Evolutionary conservation across 2,329 filamentous ascomycete species (phyloP), one percentile per base, ranked within the genome.

Genomic region (Diaporthe vaccinii): DNA sequence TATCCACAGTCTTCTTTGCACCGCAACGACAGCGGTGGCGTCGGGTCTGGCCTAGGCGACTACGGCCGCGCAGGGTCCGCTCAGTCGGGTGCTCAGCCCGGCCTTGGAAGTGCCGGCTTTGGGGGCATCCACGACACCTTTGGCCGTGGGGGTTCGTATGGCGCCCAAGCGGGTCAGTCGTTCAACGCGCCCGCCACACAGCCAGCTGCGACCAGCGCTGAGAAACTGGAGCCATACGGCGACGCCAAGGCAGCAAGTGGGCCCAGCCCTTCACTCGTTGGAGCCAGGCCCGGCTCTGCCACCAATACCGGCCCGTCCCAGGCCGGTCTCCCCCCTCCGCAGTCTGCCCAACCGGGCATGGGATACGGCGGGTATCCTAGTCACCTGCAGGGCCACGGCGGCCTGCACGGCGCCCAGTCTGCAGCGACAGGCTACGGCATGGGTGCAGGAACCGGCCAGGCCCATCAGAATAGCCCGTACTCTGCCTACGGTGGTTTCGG

Each of bases 221-320:
- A 91, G 76, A 90, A 91, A 41, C 80, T 91, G 82, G 91, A 91
- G 86, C 88, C 89, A 0, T 91, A 90, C 75, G 88, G 88, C 68
- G 90, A 91, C 28, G 81, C 85, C 79, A 91, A 91, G 86, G 80
- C 85, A 25, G 84, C 84, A 14, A 84, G 87, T 53, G 90, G 90
- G 1, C 89, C 90, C 15, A 91, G 89, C 76, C 89, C 90, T 58
- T 89, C 89, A 4, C 85, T 91, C 20, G 86, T 85, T 39, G 87
- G 87, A 59, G 88, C 88, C 34, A 89, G 90, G 22, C 90, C 90
- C 9, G 89, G 89, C 61, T 92, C 90, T 44, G 90, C 90, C 17
- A 85, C 89, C 9, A 91, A 90, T 82, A 87, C 85, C 72, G 85
- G 84, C 3, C 84, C 89, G 5, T 85, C 87, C 58, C 88, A 89